Percentiles rank a stretch among this genome's conserved stretches.
These are phyloP conservation scores for Breviolum minutum DNA, from an alignment of 73 alveolate species.

Conservation along the genomic window DNA sequence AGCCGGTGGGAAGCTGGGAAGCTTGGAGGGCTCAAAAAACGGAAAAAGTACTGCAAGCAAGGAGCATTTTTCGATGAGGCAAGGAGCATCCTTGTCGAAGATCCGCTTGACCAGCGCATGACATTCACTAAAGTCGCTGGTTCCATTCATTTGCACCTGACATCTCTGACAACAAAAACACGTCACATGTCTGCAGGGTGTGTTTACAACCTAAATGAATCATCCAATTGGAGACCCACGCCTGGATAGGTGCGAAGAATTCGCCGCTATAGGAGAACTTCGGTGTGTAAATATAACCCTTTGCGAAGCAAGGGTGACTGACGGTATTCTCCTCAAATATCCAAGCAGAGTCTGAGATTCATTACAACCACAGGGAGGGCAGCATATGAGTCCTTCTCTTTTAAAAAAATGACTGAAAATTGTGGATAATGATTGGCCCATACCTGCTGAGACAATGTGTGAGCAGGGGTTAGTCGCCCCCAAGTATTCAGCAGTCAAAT, in stretches of 20 bases:
- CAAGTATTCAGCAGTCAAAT: no score
- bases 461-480: no score
- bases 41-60: not conserved
- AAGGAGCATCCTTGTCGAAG: conserved; percentile 82
- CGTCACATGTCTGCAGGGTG: not conserved
- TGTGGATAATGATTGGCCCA: no score
- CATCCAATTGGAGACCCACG: not conserved
- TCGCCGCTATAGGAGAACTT: conserved; percentile 60
- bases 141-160: conserved; percentile 77
- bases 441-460: no score
- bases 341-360: not conserved
- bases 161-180: no score
- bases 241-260: conserved; percentile 57
- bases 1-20: not conserved
- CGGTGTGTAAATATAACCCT: conserved; percentile 56
- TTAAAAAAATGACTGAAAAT: not conserved
- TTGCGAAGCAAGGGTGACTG: conserved; percentile 71
- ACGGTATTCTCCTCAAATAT: conserved; percentile 29
- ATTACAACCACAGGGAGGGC: not conserved
- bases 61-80: conserved; percentile 75
- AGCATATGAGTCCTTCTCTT: not conserved
- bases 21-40: not conserved
- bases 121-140: conserved; percentile 54
- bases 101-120: conserved; percentile 39
- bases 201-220: not conserved